Evolutionary conservation across 495 filamentous ascomycete genomes (phyloP).

Genomic region (Penicillium bialowiezense): DNA sequence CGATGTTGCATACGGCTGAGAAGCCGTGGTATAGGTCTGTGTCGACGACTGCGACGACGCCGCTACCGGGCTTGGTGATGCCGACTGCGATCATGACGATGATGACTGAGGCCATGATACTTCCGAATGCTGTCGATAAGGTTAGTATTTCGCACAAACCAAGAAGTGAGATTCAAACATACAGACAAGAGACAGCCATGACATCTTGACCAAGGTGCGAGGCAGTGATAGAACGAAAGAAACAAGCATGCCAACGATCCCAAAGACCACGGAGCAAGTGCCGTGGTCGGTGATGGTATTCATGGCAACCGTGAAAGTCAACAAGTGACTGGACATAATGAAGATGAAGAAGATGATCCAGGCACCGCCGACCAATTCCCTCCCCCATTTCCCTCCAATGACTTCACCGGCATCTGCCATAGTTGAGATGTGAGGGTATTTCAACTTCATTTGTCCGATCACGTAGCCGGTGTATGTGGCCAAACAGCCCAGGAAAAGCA

Average conservation of each 20-base stretch:
- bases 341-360: conserved; percentile 70
- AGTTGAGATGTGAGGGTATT: conserved; percentile 66
- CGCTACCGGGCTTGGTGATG: conserved; percentile 30
- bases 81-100: conserved; percentile 70
- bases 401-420: conserved; percentile 72
- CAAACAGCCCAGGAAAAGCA: conserved; percentile 62
- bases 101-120: conserved; percentile 65
- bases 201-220: conserved; percentile 60
- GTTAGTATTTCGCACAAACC: conserved; percentile 18
- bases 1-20: conserved; percentile 44
- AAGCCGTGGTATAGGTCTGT: conserved; percentile 39
- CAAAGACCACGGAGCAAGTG: conserved; percentile 69
- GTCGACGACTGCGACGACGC: conserved; percentile 26
- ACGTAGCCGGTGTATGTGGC: conserved; percentile 78
- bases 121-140: conserved; percentile 55
- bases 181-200: conserved; percentile 64
- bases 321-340: conserved; percentile 73
- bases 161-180: conserved; percentile 1
- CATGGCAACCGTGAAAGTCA: conserved; percentile 75
- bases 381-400: conserved; percentile 59
- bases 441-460: conserved; percentile 73
- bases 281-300: conserved; percentile 64
- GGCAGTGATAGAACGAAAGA: conserved; percentile 66
- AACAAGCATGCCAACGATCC: conserved; percentile 61
- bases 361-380: conserved; percentile 60